These are phyloP conservation scores for Mycena filopes DNA, from an alignment of 768 basidiomycete genomes.

Conservation along the genomic window DNA sequence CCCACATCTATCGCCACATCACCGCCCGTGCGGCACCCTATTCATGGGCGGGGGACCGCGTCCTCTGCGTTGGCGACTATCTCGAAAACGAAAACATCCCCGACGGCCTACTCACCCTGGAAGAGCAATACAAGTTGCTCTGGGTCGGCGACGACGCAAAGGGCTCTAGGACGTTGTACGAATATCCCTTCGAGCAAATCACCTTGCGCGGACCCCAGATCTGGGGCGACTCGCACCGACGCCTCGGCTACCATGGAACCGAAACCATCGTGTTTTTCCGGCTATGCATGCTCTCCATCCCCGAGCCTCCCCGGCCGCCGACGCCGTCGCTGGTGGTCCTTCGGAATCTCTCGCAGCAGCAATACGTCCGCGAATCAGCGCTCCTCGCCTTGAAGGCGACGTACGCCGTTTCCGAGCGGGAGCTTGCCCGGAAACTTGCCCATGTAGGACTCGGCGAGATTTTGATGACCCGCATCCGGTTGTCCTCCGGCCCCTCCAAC, in stretches of 20 bases:
- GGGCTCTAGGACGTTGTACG: too few relatives aligned
- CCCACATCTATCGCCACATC: neutral
- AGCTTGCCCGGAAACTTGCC: too few relatives aligned
- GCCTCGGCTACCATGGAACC: too few relatives aligned
- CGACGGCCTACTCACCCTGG: neutral
- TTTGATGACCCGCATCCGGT: conserved; percentile 27
- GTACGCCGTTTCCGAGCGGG: neutral
- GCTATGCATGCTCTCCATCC: too few relatives aligned
- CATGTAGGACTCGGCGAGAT: conserved; percentile 6
- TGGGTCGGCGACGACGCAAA: neutral
- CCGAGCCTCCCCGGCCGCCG: neutral
- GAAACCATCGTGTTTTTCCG: too few relatives aligned
- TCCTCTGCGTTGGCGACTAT: conserved; percentile 35
- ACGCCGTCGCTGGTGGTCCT: neutral
- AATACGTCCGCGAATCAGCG: conserved; percentile 9
- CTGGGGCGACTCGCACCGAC: too few relatives aligned
- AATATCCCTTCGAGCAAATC: too few relatives aligned
- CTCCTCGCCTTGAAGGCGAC: neutral
- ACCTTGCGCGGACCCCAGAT: too few relatives aligned
- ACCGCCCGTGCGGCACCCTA: neutral
- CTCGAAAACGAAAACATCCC: conserved; percentile 20
- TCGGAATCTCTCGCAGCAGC: conserved; percentile 3
- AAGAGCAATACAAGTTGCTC: neutral
- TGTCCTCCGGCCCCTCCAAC: conserved; percentile 26
- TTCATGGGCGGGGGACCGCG: conserved; percentile 37